Base-by-base conservation (phyloP, 768 basidiomycete species). In the Hypholoma sublateritium region DNA sequence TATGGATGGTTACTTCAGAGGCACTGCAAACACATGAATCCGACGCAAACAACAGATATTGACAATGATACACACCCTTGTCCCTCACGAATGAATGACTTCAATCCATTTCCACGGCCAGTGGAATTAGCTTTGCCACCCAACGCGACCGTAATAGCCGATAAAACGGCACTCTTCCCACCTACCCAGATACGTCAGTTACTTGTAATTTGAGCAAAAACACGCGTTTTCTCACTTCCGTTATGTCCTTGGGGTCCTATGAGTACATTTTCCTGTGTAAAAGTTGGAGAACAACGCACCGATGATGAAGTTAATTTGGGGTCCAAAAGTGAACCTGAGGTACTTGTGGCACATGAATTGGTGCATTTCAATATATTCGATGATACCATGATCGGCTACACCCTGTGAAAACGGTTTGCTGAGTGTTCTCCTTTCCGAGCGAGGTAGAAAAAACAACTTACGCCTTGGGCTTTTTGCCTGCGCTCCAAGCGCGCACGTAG, bases 331-430 rank as follows among this genome's bases (percentile, higher is more conserved):
- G 72, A 97, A 92, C 1, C 80, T 86, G 44, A 95, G 78, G 71
- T 80, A 87, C 69, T 86, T 81, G 74, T 98, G 95, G 71, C 95
- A 97, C 95, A 98, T 96, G 74, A 98, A 98, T 67, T 98, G 88
- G 66, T 86, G 80, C 83, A 93, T 85, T 66, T 94, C 89, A 42
- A 97, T 82, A 34, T 80, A 79, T 63, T 93, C 89, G 58, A 98
- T 91, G 62, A 98, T 87, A 4, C 95, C 96, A 64, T 88, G 83
- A 50, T 95, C 88, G 5, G 95, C 91, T 45, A 91, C 78, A 13
- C 79, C 82, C 94, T 96, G 49, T 24, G 36, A 19, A 43, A 1
- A 32, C 8, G 1, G n/a, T 46, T 11, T 24, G n/a, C n/a, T 14
- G 44, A 14, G 1, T 5, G 5, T 32, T 5, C 28, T 32, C 28